phyloP scores from a whole-genome alignment of 2,329 filamentous ascomycete species.

The Hyphodiscus sp. region DNA sequence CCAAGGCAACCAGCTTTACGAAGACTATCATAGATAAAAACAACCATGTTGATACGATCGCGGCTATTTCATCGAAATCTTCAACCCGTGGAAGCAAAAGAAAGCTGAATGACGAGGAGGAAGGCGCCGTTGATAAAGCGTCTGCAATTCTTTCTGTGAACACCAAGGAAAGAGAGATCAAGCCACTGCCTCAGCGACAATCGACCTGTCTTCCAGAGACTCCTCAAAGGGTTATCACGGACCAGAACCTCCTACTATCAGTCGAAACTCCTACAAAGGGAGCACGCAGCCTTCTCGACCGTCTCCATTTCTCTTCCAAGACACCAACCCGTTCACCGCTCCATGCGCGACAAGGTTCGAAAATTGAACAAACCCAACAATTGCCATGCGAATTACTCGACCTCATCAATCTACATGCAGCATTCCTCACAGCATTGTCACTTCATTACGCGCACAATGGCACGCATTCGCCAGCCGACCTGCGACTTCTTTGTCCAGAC shows the following conservation, averaged over 20 bases:
- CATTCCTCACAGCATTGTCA: conserved; percentile 62
- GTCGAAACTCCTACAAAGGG: conserved; percentile 29
- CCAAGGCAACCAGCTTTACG: conserved; percentile 32
- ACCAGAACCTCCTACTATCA: conserved; percentile 7
- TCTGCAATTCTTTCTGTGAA: conserved; percentile 6
- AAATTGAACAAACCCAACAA: background rate
- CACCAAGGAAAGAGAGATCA: conserved; percentile 8
- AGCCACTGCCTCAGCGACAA: conserved; percentile 10
- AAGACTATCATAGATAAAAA: conserved; percentile 31
- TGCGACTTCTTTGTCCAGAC: conserved; percentile 53
- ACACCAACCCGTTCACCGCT: conserved; percentile 17
- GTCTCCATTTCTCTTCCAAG: conserved; percentile 23
- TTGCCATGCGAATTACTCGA: conserved; percentile 50
- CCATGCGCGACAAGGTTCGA: background rate
- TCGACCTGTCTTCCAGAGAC: conserved; percentile 19
- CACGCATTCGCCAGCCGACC: conserved; percentile 53
- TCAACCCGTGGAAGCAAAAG: conserved; percentile 31
- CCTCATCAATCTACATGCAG: conserved; percentile 56
- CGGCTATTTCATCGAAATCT: conserved; percentile 27
- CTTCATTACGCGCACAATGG: conserved; percentile 67
- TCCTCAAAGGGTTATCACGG: conserved; percentile 19
- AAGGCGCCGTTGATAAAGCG: conserved; percentile 7
- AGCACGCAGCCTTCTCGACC: conserved; percentile 24
- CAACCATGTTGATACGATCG: conserved; percentile 20
- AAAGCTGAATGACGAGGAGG: conserved; percentile 21